A percentile compares a stretch with the other conserved stretches of the same genome.
Evolutionary conservation across 257 asterid species (phyloP).

Genomic region (Vinca minor): DNA sequence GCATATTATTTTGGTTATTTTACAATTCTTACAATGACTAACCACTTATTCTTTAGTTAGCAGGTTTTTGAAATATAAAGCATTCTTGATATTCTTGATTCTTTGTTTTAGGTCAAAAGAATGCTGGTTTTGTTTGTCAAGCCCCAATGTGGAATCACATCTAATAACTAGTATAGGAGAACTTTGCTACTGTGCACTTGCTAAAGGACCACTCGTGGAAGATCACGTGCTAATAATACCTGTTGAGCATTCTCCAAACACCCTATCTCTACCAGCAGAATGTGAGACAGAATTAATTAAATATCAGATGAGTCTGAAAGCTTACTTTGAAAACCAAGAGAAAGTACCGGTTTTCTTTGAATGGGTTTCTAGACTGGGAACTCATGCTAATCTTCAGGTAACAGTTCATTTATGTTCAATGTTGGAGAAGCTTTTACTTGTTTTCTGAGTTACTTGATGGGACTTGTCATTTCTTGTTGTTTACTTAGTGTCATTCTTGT

Average conservation of each 20-base stretch:
- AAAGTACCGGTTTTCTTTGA: slow-evolving; percentile 79
- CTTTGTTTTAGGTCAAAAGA: slow-evolving; percentile 66
- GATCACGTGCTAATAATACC: slow-evolving; percentile 89
- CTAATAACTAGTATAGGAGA: slow-evolving; percentile 73
- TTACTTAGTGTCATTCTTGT: background rate
- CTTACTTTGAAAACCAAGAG: slow-evolving; percentile 65
- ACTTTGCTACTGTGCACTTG: slow-evolving; percentile 73
- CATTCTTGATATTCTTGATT: slow-evolving; percentile 17
- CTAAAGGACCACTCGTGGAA: slow-evolving; percentile 84
- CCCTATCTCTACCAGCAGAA: slow-evolving; percentile 62
- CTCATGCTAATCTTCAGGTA: slow-evolving; percentile 98
- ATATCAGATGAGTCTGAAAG: slow-evolving; percentile 58
- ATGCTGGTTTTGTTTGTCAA: slow-evolving; percentile 97
- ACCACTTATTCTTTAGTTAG: background rate
- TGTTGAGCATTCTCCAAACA: slow-evolving; percentile 73
- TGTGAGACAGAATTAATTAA: slow-evolving; percentile 52
- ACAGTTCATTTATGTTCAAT: slow-evolving; percentile 1
- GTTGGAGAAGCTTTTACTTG: background rate
- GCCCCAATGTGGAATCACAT: slow-evolving; percentile 74
- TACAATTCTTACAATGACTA: background rate
- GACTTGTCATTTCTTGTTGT: background rate
- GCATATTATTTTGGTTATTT: background rate
- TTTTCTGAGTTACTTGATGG: background rate
- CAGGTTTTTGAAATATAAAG: background rate
- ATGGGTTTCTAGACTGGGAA: slow-evolving; percentile 73